Evolutionary conservation across 129 eudicot genomes (phyloP).

Genomic region (Flaveria ramosissima): DNA sequence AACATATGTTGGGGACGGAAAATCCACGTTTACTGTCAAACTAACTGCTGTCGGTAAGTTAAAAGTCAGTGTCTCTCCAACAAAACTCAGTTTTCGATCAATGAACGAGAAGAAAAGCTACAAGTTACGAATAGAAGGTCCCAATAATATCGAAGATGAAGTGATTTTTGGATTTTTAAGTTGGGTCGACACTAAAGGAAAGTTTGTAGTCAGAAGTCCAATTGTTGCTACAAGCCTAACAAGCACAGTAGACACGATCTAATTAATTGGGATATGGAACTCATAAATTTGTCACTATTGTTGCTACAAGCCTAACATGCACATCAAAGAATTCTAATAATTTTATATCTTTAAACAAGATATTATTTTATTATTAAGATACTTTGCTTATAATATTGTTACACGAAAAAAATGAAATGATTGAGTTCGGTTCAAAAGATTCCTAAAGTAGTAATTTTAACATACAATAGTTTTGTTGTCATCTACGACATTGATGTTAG

Average conservation of each 20-base stretch:
- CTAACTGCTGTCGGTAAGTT: conserved; percentile 41
- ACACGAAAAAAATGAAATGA: neutral
- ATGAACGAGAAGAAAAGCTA: conserved; percentile 67
- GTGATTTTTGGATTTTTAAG: conserved; percentile 51
- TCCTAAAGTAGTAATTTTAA: conserved; percentile 14
- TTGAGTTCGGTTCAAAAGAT: conserved; percentile 27
- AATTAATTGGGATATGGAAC: conserved; percentile 14
- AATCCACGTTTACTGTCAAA: conserved; percentile 41
- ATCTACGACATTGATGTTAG: neutral
- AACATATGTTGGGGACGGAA: conserved; percentile 55
- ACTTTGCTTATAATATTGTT: conserved; percentile 10
- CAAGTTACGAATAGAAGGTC: conserved; percentile 56
- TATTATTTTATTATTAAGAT: neutral
- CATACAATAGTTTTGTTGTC: neutral
- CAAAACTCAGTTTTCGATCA: conserved; percentile 42
- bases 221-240: conserved; percentile 56
- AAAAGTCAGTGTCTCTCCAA: conserved; percentile 53
- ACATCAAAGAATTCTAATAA: conserved; percentile 22
- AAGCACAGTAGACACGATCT: conserved; percentile 20
- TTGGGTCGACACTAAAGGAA: conserved; percentile 55
- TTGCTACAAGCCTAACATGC: too few species aligned
- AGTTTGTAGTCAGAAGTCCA: conserved; percentile 66
- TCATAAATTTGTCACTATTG: conserved; percentile 30
- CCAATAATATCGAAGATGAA: conserved; percentile 27
- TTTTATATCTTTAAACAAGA: neutral